Base-by-base conservation (phyloP, 345 rosid genomes). In the Luvunga scandens region DNA sequence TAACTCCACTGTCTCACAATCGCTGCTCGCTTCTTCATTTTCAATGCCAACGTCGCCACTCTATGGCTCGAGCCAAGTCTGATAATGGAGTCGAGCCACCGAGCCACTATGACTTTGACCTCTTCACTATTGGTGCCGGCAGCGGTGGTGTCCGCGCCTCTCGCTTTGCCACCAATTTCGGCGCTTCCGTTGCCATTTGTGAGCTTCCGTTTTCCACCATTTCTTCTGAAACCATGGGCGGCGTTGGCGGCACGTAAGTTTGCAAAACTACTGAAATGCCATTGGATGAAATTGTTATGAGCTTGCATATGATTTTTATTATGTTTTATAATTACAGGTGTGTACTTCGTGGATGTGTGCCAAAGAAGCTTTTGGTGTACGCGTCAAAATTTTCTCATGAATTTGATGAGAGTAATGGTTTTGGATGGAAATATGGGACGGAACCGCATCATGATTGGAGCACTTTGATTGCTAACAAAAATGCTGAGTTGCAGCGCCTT, bases 61-160 rank as follows among this genome's bases (percentile, higher is more conserved):
- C 89, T 55, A 62, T 85, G 2, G 81, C 81, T 66, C 91, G 87
- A 28, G 93, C 96, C 9, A 87, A 77, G 64, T 81, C 81, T 76
- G 90, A 77, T 1, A 92, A 93, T 57, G 98, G 94, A 66, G 87
- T 92, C 5, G 94, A 93, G 22, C 63, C 86, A 6, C 59, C 84
- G 6, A 89, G 86, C 67, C 86, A 78, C 71, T 95, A 89, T 81
- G 98, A 95, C 81, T 95, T 90, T 77, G 99, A 93, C 85, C 96
- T 95, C 78, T 95, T 95, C 86, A 95, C 99, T 39, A 87, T 95
- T 64, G 99, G 98, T 71, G 99, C 98, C 6, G 99, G 98, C 2
- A 93, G 98, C 73, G 99, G 98, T 48, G 98, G 98, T 19, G 98
- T 95, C 81, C 97, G 99, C 9, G 99, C 97, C 56, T 92, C 98